Evolutionary conservation across 2,329 filamentous ascomycete genomes (phyloP), one percentile per base, ranked within the genome.

Genomic region (Clarireedia paspali): DNA sequence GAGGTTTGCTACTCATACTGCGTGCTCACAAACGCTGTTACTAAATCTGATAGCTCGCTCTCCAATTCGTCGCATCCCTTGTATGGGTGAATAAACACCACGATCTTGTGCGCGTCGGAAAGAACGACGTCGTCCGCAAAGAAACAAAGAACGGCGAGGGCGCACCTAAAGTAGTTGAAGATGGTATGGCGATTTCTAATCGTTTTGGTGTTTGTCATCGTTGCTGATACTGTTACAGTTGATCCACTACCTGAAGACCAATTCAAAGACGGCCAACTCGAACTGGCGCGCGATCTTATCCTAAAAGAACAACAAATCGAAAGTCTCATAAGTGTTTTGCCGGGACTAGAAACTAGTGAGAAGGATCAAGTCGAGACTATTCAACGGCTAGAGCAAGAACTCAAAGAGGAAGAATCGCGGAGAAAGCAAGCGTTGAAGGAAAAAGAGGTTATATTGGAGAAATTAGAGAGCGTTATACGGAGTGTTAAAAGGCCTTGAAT

Each of bases 251-350:
- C 82, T 0, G 71, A 79, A 9, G 82, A 87, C 44, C 80, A 82
- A 50, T 89, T 89, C 71, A 77, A 80, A 55, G 79, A 80, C 3
- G 82, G 85, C 47, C 80, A 90, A 67, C 76, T 83, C 58, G 88
- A 92, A 70, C 76, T 94, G 53, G 87, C 88, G 39, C 80, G 82
- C 59, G 89, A 92, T 68, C 75, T 94, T 26, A 84, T 92, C 57
- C 70, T 88, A 57, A 90, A 91, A 66, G 86, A 91, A 65, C 88
- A 91, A 72, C 87, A 92, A 73, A 90, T 94, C 59, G 89, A 94
- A 70, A 77, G 82, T 46, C 74, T 94, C 48, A 88, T 92, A 57
- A 86, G 84, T 15, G 81, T 79, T 23, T 76, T 95, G 2, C 89
- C 89, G 0, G 89, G 89, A 0, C 74, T 94, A 23, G 86, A 89